A percentile compares a stretch with the other conserved stretches of the same genome.
These are phyloP conservation scores for Mortierella sp. DNA, from an alignment of 371 early-diverging fungal species.

Conservation along the genomic window DNA sequence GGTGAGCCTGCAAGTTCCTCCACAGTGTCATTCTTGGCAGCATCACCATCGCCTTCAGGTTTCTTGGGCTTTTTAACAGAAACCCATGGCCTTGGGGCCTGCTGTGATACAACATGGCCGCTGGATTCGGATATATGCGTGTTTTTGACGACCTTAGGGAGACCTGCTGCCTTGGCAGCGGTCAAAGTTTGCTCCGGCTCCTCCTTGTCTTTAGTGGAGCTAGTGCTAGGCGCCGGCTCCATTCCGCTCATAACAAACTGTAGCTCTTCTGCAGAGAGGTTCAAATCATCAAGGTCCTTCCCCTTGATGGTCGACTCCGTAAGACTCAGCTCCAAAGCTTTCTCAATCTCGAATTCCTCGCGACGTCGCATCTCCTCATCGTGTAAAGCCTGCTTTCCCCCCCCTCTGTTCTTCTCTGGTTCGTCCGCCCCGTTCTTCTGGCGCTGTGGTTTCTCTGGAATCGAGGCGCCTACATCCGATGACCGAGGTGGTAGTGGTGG, in stretches of 20 bases:
- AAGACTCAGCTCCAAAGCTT: slow-evolving; percentile 35
- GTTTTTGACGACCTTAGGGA: slow-evolving; percentile 9
- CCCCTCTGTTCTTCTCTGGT: too few relatives aligned
- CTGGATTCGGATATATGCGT: slow-evolving; percentile 21
- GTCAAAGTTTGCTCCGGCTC: neutral
- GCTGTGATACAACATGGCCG: slow-evolving; percentile 14
- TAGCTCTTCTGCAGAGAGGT: slow-evolving; percentile 28
- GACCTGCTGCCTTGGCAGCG: slow-evolving; percentile 10
- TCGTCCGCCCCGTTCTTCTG: neutral
- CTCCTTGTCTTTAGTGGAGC: neutral
- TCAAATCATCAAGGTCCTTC: slow-evolving; percentile 21
- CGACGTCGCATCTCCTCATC: slow-evolving; percentile 9
- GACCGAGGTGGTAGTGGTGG: slow-evolving; percentile 43
- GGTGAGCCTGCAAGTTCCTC: slow-evolving; percentile 25
- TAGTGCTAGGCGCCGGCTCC: neutral
- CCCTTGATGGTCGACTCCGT: slow-evolving; percentile 1
- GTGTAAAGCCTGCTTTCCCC: slow-evolving; percentile 9
- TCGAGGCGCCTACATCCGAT: neutral
- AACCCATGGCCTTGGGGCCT: slow-evolving; percentile 28
- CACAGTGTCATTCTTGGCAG: too few relatives aligned
- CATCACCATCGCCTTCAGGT: neutral
- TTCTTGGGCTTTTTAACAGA: slow-evolving; percentile 13
- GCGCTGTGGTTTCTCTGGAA: slow-evolving; percentile 4
- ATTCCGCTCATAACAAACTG: slow-evolving; percentile 28
- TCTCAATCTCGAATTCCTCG: slow-evolving; percentile 30